phyloP scores from a whole-genome alignment of 2,329 filamentous ascomycete species.

The Hypoxylon sp. region DNA sequence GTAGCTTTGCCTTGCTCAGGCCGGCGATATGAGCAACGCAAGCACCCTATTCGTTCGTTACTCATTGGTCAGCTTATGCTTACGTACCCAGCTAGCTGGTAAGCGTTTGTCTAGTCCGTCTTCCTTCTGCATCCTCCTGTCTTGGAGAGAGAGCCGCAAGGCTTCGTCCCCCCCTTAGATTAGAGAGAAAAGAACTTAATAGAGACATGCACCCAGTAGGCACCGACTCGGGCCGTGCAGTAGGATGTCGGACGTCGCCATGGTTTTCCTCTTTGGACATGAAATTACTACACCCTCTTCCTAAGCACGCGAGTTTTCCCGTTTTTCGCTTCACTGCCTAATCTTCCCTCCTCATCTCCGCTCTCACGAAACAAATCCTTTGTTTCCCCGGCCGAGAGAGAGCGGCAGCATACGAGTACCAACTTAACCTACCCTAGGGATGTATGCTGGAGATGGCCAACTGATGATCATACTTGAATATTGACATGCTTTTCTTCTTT shows the following conservation, averaged over 20 bases:
- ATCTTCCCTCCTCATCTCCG: no score
- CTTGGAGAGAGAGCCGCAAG: background rate
- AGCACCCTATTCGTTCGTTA: background rate
- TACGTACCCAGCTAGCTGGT: background rate
- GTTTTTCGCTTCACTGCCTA: background rate
- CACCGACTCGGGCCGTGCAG: slow-evolving; percentile 12
- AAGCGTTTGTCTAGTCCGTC: background rate
- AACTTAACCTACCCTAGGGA: no score
- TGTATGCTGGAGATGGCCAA: background rate
- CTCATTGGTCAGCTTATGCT: background rate
- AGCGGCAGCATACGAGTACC: no score
- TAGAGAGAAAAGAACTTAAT: no score
- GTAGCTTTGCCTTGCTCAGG: background rate
- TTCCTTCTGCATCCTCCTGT: background rate
- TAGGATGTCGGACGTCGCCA: background rate
- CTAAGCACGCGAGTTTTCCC: background rate
- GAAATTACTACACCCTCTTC: background rate
- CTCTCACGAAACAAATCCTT: no score
- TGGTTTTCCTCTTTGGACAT: background rate
- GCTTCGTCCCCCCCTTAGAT: background rate
- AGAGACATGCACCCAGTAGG: slow-evolving; percentile 12
- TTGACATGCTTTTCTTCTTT: background rate
- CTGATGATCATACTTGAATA: background rate
- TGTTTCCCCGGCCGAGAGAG: background rate
- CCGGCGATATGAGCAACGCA: background rate